phyloP scores from a whole-genome alignment of 768 basidiomycete genomes.

The Hypholoma fasciculare region DNA sequence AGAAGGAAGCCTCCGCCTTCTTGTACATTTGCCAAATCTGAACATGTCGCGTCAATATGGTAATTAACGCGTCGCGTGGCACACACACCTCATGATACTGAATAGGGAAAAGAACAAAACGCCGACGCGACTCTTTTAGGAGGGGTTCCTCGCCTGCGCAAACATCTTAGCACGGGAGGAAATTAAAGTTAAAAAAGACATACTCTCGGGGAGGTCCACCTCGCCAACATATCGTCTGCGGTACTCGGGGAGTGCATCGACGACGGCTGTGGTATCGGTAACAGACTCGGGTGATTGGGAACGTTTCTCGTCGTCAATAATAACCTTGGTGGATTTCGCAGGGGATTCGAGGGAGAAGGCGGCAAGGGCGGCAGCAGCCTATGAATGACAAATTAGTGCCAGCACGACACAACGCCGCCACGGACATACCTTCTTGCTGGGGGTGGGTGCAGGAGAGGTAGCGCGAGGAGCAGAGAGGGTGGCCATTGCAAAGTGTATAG shows the following conservation, averaged over 20 bases:
- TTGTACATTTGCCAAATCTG: constrained; percentile 99
- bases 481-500: constrained; percentile 25
- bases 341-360: constrained; percentile 44
- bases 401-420: constrained; percentile 4
- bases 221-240: constrained; percentile 69
- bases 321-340: constrained; percentile 26
- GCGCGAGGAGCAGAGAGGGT: constrained; percentile 25
- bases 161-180: constrained; percentile 19
- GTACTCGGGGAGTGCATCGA: constrained; percentile 15
- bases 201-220: constrained; percentile 65
- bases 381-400: constrained; percentile 3
- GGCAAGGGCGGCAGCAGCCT: constrained; percentile 47
- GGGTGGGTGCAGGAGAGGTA: constrained; percentile 38
- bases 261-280: constrained; percentile 34
- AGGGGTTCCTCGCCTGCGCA: constrained; percentile 78
- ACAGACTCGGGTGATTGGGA: constrained; percentile 33
- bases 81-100: constrained; percentile 82
- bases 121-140: constrained; percentile 73
- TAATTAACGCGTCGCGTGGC: constrained; percentile 2
- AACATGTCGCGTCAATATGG: neutral
- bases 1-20: constrained; percentile 92
- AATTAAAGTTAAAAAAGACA: constrained; percentile 9
- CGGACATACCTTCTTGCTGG: constrained; percentile 50
- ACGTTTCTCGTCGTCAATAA: constrained; percentile 35
- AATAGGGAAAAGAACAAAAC: constrained; percentile 95